Percentiles rank a stretch among this genome's conserved stretches.
Conservation (phyloP, 208 protist species). For the Acanthamoeba triangularis region DNA sequence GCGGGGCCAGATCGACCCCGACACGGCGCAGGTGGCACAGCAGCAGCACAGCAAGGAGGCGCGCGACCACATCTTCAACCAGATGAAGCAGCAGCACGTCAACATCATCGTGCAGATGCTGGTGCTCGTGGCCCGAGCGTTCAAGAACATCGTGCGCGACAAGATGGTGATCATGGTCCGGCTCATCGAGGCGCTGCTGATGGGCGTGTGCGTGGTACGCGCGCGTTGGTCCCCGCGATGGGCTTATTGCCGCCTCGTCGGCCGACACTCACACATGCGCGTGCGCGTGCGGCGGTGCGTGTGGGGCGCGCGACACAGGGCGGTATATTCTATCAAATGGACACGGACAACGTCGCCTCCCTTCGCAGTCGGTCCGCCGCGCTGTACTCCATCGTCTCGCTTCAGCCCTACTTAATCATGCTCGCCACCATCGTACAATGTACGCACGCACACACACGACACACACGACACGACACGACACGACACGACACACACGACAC, state of each 20-base stretch:
- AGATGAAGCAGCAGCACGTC: constrained; percentile 24
- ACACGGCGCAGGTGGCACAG: background rate
- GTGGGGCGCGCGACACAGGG: too few relatives aligned
- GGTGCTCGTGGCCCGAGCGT: background rate
- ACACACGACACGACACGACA: too few relatives aligned
- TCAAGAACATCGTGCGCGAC: constrained; percentile 15
- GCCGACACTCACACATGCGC: background rate
- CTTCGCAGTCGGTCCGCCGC: background rate
- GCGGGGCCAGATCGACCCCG: background rate
- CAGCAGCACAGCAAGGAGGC: constrained; percentile 2
- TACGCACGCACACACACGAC: background rate
- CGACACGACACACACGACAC: too few relatives aligned
- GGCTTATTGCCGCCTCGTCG: too few relatives aligned
- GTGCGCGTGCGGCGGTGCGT: too few relatives aligned
- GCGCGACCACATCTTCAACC: background rate
- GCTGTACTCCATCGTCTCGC: background rate
- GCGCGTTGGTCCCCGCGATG: background rate
- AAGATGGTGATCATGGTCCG: constrained; percentile 42
- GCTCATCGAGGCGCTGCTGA: background rate
- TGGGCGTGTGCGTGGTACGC: constrained; percentile 5
- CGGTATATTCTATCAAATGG: constrained; percentile 11
- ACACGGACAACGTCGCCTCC: background rate
- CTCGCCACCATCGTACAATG: constrained; percentile 22
- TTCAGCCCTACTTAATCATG: constrained; percentile 33
- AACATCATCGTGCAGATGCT: background rate